Base-by-base conservation (phyloP, 306 rosid species). In the Astragalus glycyphyllos region DNA sequence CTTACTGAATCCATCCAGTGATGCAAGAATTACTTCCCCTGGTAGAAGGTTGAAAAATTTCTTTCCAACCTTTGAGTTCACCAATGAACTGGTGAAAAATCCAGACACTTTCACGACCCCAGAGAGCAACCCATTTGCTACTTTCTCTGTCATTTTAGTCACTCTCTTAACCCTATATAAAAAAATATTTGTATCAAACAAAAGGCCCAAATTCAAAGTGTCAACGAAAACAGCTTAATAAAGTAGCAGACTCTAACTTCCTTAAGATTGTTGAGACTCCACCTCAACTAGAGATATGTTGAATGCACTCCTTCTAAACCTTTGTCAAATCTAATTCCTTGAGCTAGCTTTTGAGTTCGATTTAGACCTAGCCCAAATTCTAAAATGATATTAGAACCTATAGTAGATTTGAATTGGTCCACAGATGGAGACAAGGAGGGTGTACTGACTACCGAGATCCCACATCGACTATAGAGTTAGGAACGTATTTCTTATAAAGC, bases 1-100 rank as follows among this genome's bases (percentile, higher is more conserved):
- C 96, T 76, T 64, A 92, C 98, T 77, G 76, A 92, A 92, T 84
- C 97, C 98, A 81, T 90, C 98, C 84, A 93, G 79, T n/a, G 98
- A 90, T 42, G 98, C 98, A 59, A 93, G 97, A 69, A 86, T 56
- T 75, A 93, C 83, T 84, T 93, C 97, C 73, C 92, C 96, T 1
- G 98, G 98, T 46, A 93, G 73, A 45, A 86, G 89, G 77, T 85
- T 85, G 77, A 88, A 88, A 64, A 93, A 86, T 26, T 86, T 93
- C 91, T 86, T 80, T 65, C 97, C 98, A 10, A 63, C 85, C 72
- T 61, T 85, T 17, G 98, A 84, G 71, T 88, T 94, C 13, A 80
- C 91, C 78, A 95, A 60, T 13, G 96, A 78, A 79, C 96, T 78
- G 41, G 99, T 84, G 59, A 90, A 90, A 60, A 86, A 72, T 46